Evolutionary conservation across 805 yeast genomes (phyloP).

Genomic region (Clavispora carvajalis): DNA sequence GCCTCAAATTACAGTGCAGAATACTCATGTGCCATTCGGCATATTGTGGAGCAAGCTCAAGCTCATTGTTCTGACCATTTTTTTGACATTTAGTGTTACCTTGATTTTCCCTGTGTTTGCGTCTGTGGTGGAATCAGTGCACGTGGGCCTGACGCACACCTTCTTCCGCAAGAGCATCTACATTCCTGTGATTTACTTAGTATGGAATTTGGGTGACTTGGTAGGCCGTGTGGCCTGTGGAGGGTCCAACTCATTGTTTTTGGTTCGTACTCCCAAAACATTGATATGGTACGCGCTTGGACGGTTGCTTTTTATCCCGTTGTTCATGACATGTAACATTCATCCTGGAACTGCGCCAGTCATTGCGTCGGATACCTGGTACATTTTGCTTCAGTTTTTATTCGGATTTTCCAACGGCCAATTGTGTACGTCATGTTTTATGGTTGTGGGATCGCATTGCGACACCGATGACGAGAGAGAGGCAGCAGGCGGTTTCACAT

Average conservation of each 20-base stretch:
- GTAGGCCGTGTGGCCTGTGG: constrained; percentile 71
- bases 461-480: constrained; percentile 66
- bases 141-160: constrained; percentile 22
- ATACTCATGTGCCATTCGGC: constrained; percentile 50
- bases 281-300: constrained; percentile 51
- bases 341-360: constrained; percentile 34
- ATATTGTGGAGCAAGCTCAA: constrained; percentile 59
- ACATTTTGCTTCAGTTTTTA: constrained; percentile 61
- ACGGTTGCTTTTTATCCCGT: constrained; percentile 61
- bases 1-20: constrained; percentile 12
- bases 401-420: constrained; percentile 92
- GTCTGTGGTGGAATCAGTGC: constrained; percentile 51
- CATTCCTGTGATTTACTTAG: constrained; percentile 71
- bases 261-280: constrained; percentile 36
- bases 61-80: constrained; percentile 62
- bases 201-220: constrained; percentile 91
- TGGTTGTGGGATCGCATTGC: constrained; percentile 59
- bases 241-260: constrained; percentile 15
- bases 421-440: constrained; percentile 70
- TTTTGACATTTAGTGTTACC: constrained; percentile 68
- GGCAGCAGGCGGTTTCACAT: constrained; percentile 93
- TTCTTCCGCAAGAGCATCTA: constrained; percentile 45
- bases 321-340: constrained; percentile 65
- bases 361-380: constrained; percentile 57
- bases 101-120: constrained; percentile 90